These are phyloP conservation scores for Nothophytophthora sp. DNA, from an alignment of 352 stramenopile species.

Conservation along the genomic window DNA sequence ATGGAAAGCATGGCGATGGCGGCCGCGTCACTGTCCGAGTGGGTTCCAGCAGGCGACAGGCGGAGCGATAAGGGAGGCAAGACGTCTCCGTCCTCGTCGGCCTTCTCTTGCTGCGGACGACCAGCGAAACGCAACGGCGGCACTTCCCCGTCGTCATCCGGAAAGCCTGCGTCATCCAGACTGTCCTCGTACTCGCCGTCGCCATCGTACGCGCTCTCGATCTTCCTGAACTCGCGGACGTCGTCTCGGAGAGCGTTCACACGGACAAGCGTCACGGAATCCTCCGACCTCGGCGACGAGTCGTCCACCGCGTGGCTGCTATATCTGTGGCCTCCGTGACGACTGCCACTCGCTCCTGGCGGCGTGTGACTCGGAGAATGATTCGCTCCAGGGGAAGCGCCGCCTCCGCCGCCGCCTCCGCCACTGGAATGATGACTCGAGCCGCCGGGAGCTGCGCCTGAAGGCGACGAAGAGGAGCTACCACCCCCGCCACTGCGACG, in stretches of 20 bases:
- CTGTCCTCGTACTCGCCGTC: conserved; percentile 72
- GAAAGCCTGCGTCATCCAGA: conserved; percentile 44
- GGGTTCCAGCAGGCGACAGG: conserved; percentile 26
- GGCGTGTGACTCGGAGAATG: conserved; percentile 37
- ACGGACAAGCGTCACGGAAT: conserved; percentile 66
- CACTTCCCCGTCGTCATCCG: conserved; percentile 29
- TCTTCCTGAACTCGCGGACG: conserved; percentile 66
- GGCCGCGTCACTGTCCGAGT: conserved; percentile 79
- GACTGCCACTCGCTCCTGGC: conserved; percentile 16
- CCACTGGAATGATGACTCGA: neutral
- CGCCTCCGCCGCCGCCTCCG: conserved; percentile 7
- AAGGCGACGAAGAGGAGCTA: conserved; percentile 29
- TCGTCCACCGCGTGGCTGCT: conserved; percentile 25
- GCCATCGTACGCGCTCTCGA: conserved; percentile 68
- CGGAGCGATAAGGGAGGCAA: conserved; percentile 20
- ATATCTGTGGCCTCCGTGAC: conserved; percentile 25
- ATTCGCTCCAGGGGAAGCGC: conserved; percentile 9
- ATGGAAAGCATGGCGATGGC: conserved; percentile 82
- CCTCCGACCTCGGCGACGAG: conserved; percentile 45
- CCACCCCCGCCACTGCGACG: conserved; percentile 31
- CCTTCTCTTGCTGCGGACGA: conserved; percentile 26
- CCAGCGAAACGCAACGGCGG: conserved; percentile 24
- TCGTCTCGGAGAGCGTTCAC: conserved; percentile 79
- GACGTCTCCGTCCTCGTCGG: neutral
- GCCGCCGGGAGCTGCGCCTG: conserved; percentile 6